Percentiles rank a stretch among this genome's conserved stretches.
phyloP scores from a whole-genome alignment of 495 filamentous ascomycete species.

The Annulohypoxylon bovei region DNA sequence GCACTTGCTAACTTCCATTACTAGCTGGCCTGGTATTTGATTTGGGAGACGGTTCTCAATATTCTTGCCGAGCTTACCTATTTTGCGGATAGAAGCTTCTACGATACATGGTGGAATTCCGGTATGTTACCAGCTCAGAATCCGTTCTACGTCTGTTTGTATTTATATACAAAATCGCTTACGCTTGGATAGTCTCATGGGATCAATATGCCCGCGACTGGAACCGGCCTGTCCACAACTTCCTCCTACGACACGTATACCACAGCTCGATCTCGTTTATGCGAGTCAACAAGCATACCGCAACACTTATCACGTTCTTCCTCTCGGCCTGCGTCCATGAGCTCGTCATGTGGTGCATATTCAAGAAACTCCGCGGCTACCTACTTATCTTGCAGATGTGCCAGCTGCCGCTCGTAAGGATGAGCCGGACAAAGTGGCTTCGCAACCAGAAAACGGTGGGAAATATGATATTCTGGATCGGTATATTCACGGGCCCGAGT shows the following conservation, averaged over 20 bases:
- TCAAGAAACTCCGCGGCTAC: constrained; percentile 79
- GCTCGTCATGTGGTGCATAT: constrained; percentile 79
- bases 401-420: constrained; percentile 71
- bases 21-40: constrained; percentile 71
- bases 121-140: constrained; percentile 29
- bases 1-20: constrained; percentile 8
- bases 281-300: constrained; percentile 71
- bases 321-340: constrained; percentile 76
- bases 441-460: constrained; percentile 68
- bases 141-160: neutral
- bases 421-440: constrained; percentile 71
- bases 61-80: constrained; percentile 75
- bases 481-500: constrained; percentile 76
- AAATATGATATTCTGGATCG: constrained; percentile 79
- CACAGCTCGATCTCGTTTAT: constrained; percentile 76
- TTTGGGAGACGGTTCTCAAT: constrained; percentile 84
- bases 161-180: neutral
- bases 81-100: constrained; percentile 82
- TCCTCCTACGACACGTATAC: constrained; percentile 78
- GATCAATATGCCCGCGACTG: constrained; percentile 79
- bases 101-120: constrained; percentile 76
- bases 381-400: constrained; percentile 74
- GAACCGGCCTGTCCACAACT: constrained; percentile 77
- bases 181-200: constrained; percentile 58
- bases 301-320: constrained; percentile 78